phyloP scores from a whole-genome alignment of 2,329 filamentous ascomycete species.

The Paracoccidioides brasiliensis region DNA sequence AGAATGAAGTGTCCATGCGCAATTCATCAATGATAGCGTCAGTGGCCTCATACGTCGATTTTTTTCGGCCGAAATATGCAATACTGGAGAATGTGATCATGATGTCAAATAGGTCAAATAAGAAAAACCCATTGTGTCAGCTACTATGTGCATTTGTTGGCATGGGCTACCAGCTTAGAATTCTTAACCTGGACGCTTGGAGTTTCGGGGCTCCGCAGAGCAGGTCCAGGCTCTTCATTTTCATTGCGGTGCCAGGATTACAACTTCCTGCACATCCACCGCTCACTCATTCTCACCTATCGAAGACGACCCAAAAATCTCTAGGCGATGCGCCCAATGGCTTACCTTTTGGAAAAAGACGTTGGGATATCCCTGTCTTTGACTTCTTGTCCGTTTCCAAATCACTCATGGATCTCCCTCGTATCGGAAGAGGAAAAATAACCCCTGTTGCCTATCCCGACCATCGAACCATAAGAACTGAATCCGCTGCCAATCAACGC shows the following conservation, averaged over 20 bases:
- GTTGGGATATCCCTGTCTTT: slow-evolving; percentile 42
- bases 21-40: slow-evolving; percentile 69
- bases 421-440: slow-evolving; percentile 47
- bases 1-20: slow-evolving; percentile 43
- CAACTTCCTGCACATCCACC: slow-evolving; percentile 43
- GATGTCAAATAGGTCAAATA: slow-evolving; percentile 43
- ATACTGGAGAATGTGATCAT: slow-evolving; percentile 63
- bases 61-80: slow-evolving; percentile 62
- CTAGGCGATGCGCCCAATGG: slow-evolving; percentile 51
- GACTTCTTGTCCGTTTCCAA: slow-evolving; percentile 40
- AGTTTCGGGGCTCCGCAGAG: slow-evolving; percentile 53
- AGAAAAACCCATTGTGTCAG: slow-evolving; percentile 57
- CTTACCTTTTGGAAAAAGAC: slow-evolving; percentile 44
- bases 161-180: slow-evolving; percentile 61
- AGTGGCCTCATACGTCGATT: slow-evolving; percentile 59
- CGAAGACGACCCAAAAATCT: slow-evolving; percentile 17
- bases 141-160: slow-evolving; percentile 60
- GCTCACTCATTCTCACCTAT: slow-evolving; percentile 51
- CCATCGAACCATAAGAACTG: slow-evolving; percentile 42
- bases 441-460: slow-evolving; percentile 55
- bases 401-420: slow-evolving; percentile 48
- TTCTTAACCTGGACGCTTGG: slow-evolving; percentile 57
- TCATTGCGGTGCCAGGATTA: slow-evolving; percentile 55
- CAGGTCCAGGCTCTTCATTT: slow-evolving; percentile 56
- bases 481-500: slow-evolving; percentile 28